Base-by-base conservation (phyloP, 1,284 basidiomycete species). In the Ustilago nuda region DNA sequence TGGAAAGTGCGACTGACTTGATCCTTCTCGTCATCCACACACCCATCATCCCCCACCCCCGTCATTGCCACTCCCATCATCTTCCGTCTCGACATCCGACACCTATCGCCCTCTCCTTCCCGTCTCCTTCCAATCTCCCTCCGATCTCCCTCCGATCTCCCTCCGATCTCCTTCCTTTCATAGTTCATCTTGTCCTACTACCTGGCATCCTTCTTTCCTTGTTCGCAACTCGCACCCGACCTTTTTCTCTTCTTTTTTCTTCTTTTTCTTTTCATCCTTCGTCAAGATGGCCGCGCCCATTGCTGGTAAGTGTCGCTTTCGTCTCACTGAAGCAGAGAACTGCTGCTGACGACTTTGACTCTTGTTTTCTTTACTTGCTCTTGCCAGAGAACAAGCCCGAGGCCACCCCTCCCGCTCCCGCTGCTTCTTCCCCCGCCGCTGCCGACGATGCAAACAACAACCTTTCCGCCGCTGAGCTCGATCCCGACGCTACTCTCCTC, bases 401-500 rank as follows among this genome's bases (percentile, higher is more conserved):
- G 41, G 56, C 55, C 30, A 35, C 55, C 27, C 41, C 61, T 55
- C 36, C 61, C 39, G 41, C 69, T 46, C 27, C 62, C 41, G n/a
- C 57, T 6, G 6, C 60, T 33, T 54, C 60, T 19, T n/a, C 56
- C 41, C 61, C 52, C 58, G 65, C 54, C 55, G 72, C 61, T 59
- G 72, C 57, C 61, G 73, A 64, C 61, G 61, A 76, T 11, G 23
- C 30, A 30, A 45, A 57, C 55, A 48, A 53, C 46, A 62, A 27
- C 23, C 23, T 27, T 27, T 27, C 69, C 15, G 52, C 50, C 17
- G 61, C 58, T 43, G 60, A 55, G 48, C 45, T 76, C 64, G 80
- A 82, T 60, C 76, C 78, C 52, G 77, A 76, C 56, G 72, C 80
- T 39, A 66, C 70, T 11, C 68, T 83, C 41, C 79, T 76, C 60